Conservation (phyloP, 352 stramenopile species). For the Pilasporangium apinafurcum region DNA sequence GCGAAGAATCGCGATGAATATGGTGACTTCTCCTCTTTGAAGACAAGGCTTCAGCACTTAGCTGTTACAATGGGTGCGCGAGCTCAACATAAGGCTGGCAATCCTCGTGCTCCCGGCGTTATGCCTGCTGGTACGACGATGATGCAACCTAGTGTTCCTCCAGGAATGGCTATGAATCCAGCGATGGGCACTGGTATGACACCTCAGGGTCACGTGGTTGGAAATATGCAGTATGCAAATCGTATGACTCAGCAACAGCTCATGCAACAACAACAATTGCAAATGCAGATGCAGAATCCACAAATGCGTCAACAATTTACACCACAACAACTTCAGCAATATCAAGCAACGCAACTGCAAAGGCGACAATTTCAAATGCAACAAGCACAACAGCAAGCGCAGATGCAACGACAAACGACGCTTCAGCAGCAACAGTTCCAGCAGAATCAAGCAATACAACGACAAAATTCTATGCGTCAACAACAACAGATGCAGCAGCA, state of each 20-base stretch:
- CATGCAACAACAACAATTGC: constrained; percentile 66
- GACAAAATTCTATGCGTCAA: constrained; percentile 47
- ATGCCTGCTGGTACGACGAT: constrained; percentile 30
- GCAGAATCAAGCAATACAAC: constrained; percentile 31
- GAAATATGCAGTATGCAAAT: constrained; percentile 63
- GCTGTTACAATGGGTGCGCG: constrained; percentile 87
- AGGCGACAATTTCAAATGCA: constrained; percentile 45
- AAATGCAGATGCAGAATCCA: constrained; percentile 82
- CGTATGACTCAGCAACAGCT: constrained; percentile 81
- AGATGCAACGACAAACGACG: constrained; percentile 62
- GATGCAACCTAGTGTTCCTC: constrained; percentile 26
- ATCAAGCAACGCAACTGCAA: constrained; percentile 22
- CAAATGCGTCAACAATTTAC: constrained; percentile 79
- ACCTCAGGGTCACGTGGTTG: constrained; percentile 50
- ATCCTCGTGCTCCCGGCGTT: constrained; percentile 24
- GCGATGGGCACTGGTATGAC: constrained; percentile 38
- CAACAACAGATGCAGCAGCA: constrained; percentile 52
- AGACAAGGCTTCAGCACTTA: constrained; percentile 95
- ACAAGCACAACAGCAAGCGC: constrained; percentile 50
- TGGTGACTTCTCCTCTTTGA: constrained; percentile 94
- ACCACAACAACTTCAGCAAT: constrained; percentile 46
- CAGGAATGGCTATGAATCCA: constrained; percentile 47
- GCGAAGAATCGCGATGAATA: constrained; percentile 93
- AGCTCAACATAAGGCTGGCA: constrained; percentile 71
- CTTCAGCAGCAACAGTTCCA: constrained; percentile 57